Evolutionary conservation across 148 eudicot species (phyloP), one percentile per base, ranked within the genome.

Genomic region (Silene uniflora): DNA sequence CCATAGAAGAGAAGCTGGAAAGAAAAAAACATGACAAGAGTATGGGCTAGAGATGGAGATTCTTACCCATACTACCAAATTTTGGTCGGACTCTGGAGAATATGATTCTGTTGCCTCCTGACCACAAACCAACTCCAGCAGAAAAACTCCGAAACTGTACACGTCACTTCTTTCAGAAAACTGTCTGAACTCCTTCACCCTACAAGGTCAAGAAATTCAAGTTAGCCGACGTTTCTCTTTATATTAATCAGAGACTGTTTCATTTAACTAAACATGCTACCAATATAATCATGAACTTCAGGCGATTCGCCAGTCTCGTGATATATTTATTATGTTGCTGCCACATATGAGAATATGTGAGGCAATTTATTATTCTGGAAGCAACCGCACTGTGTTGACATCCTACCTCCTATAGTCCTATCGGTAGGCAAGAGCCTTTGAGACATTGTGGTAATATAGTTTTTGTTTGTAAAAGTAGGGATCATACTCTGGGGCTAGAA

Each of bases 111-210:
- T 83, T 77, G 96, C 96, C 86, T 88, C 97, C 70, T 77, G 90
- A 19, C 98, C 97, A 71, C 90, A 83, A 52, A 92, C 87, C 80
- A 94, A 83, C 85, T 94, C 97, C 81, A 94, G 80, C 71, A 94
- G 93, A 81, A 94, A 94, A 73, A 90, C 86, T 39, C 96, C 96
- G 69, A 89, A 91, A 85, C 96, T 91, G 82, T 91, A 89, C 67
- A 82, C 91, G 77, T 94, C 98, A 68, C 98, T 90, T 79, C 85
- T 90, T 77, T 91, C 98, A 23, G 98, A 93, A 83, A 90, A 91
- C 39, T 85, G 89, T 75, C 86, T 80, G 84, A 94, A 91, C 78
- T 94, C 98, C 71, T 84, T 90, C 77, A 91, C 97, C 93, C 98
- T 94, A 71, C 73, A 83, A 76, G 61, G 56, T 71, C 47, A 81